These are phyloP conservation scores for Marasmius oreades DNA, from an alignment of 1,284 basidiomycete genomes.

Conservation along the genomic window DNA sequence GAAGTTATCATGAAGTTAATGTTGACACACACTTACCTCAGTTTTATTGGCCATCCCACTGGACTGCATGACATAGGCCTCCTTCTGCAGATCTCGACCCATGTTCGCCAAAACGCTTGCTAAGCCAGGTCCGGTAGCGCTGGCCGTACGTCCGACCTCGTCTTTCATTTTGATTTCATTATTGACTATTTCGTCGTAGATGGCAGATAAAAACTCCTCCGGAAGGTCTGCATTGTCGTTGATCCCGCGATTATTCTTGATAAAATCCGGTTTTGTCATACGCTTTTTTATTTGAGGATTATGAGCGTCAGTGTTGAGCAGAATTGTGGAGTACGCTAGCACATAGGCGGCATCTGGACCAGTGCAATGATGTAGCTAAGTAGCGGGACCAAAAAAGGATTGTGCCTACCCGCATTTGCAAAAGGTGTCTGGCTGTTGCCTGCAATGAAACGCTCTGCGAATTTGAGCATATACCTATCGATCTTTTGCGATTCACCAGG, in stretches of 20 bases:
- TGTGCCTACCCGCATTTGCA: constrained; percentile 69
- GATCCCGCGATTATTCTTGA: constrained; percentile 93
- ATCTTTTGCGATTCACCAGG: constrained; percentile 97
- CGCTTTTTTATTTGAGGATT: constrained; percentile 90
- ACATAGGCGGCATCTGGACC: constrained; percentile 84
- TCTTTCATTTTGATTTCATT: constrained; percentile 99
- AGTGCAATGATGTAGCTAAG: neutral
- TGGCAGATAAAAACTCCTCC: constrained; percentile 72
- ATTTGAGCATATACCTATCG: constrained; percentile 98
- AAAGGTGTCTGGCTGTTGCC: constrained; percentile 81
- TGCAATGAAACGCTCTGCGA: constrained; percentile 91
- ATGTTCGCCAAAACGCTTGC: constrained; percentile 82
- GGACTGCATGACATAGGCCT: constrained; percentile 91
- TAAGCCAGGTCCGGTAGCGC: constrained; percentile 64
- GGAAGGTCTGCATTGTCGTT: constrained; percentile 88
- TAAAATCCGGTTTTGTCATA: constrained; percentile 89
- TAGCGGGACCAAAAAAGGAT: constrained; percentile 12
- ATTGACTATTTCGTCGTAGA: constrained; percentile 86
- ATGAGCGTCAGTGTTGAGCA: constrained; percentile 96
- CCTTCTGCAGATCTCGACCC: constrained; percentile 89
- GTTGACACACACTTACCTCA: constrained; percentile 64
- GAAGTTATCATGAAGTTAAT: constrained; percentile 7
- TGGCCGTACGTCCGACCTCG: constrained; percentile 57
- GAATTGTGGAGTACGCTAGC: constrained; percentile 88
- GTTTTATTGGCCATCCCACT: constrained; percentile 96